Evolutionary conservation across 2,329 filamentous ascomycete species (phyloP), one percentile per base, ranked within the genome.

Genomic region (Aaosphaeria pasadenensis): DNA sequence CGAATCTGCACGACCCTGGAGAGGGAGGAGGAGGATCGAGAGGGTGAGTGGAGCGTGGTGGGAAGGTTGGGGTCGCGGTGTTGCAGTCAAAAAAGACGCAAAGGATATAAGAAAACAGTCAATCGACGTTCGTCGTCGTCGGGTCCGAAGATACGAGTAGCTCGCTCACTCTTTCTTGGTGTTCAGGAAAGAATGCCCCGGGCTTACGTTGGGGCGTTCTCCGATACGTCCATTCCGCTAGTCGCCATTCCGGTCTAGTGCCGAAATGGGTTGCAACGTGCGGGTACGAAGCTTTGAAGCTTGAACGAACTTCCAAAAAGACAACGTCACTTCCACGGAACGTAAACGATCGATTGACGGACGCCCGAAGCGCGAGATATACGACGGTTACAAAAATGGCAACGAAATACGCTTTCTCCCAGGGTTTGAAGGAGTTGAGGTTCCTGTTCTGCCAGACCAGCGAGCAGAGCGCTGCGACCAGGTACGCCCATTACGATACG

Each of bases 381-480:
- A 24, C 17, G 17, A 36, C 33, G 33, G n/a, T 36, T 9, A 9
- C n/a, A n/a, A 36, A 9, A 57, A 97, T 97, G 94, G 89, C 91
- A 61, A 79, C 82, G 75, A 95, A 94, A 81, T 96, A 96, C 78
- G 89, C 85, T 63, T 99, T 99, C 77, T 82, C 84, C 60, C 87
- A 90, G 73, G 78, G 84, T 58, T 81, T 99, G 71, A 95, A 91
- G 81, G 94, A 99, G 81, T 82, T 99, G 71, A 88, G 94, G 71
- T 99, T 99, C 77, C 82, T 95, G 64, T 92, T 97, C 78, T 97
- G 94, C 80, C 92, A 97, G 77, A 91, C 89, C 45, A 89, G 88
- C 58, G 88, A 95, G 71, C 86, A 90, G 70, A 96, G 92, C 79
- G 88, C 89, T 65, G 86, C 89, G 55, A 87, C 89, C 56, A 86